Conservation (phyloP, 257 asterid species). For the Fraxinus cuspidata region DNA sequence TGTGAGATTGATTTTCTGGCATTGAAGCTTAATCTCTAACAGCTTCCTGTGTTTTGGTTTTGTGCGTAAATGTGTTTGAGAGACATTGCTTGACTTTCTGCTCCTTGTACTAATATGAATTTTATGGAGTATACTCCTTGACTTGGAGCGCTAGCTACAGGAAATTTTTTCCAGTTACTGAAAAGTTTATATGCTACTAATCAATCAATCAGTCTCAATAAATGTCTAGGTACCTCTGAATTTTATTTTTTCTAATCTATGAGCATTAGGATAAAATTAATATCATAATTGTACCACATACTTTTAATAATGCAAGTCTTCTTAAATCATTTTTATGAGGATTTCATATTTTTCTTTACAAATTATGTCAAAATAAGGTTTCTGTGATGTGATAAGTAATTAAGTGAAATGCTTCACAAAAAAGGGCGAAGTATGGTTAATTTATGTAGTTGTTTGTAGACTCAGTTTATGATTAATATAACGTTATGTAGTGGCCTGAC, state of each 20-base stretch:
- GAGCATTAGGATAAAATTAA: not conserved
- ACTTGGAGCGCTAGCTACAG: not conserved
- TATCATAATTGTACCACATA: not conserved
- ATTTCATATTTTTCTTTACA: not conserved
- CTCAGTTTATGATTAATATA: constrained; percentile 11
- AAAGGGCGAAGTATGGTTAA: constrained; percentile 6
- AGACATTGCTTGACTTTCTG: not conserved
- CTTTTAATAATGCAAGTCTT: not conserved
- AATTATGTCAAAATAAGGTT: not conserved
- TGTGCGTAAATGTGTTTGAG: not conserved
- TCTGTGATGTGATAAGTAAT: not conserved
- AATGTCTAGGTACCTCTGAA: not conserved
- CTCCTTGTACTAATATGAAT: constrained; percentile 11
- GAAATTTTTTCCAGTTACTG: not conserved
- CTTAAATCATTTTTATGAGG: not conserved
- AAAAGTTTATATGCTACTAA: not conserved
- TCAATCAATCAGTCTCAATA: not conserved
- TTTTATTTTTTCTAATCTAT: not conserved
- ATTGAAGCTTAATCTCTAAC: constrained; percentile 8
- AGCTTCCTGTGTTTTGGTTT: too few species aligned
- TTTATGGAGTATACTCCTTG: not conserved
- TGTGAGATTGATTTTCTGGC: constrained; percentile 8
- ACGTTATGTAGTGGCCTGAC: constrained; percentile 22
- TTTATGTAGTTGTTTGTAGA: constrained; percentile 14
- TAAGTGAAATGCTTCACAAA: not conserved